These are phyloP conservation scores for Yamadazyma tumulicola DNA, from an alignment of 805 yeast genomes.

Conservation along the genomic window DNA sequence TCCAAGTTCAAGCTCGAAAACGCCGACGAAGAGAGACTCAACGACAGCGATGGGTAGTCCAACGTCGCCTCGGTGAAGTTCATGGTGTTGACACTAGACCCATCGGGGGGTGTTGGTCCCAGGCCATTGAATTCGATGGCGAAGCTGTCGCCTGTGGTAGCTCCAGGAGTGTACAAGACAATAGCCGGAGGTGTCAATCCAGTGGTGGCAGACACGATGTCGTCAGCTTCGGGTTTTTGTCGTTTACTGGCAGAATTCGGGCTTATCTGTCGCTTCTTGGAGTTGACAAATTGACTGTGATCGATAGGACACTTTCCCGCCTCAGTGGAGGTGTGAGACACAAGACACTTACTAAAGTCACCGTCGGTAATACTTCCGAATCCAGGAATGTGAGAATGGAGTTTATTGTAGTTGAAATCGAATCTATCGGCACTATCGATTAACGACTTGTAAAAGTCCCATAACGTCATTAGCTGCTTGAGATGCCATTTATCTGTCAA, in stretches of 20 bases:
- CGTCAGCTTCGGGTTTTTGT: no score
- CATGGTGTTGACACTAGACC: no score
- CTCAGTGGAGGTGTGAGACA: neutral
- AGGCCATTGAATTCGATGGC: no score
- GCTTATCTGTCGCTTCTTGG: no score
- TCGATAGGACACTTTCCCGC: conserved; percentile 33
- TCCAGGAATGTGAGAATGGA: conserved; percentile 28
- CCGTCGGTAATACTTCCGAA: conserved; percentile 12
- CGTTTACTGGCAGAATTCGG: no score
- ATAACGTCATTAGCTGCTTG: conserved; percentile 12
- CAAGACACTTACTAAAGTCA: conserved; percentile 12
- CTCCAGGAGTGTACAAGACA: no score
- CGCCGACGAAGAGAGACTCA: conserved; percentile 6
- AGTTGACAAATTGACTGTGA: conserved; percentile 14
- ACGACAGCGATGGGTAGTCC: no score
- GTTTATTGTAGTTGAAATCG: conserved; percentile 29
- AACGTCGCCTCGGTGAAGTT: no score
- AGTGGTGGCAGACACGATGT: no score
- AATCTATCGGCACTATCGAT: conserved; percentile 27
- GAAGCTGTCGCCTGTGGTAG: no score
- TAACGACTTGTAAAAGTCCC: conserved; percentile 40
- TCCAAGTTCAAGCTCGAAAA: conserved; percentile 12
- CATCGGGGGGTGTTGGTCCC: no score
- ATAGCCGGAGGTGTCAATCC: no score
- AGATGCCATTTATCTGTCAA: conserved; percentile 6